Percentiles rank a stretch among this genome's conserved stretches.
These are phyloP conservation scores for Calocera viscosa DNA, from an alignment of 768 basidiomycete genomes.

Conservation along the genomic window DNA sequence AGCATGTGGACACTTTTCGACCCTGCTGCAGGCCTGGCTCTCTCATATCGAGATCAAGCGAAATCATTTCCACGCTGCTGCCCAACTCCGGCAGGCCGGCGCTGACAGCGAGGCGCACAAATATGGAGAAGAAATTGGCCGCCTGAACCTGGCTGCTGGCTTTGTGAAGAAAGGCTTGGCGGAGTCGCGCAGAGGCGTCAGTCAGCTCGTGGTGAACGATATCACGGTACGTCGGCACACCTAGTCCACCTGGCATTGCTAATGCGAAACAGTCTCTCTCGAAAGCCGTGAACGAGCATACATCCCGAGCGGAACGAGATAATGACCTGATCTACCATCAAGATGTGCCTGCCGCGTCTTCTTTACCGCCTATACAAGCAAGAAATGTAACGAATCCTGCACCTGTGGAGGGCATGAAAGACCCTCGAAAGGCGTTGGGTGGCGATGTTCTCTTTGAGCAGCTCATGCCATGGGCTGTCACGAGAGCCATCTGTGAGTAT, in stretches of 20 bases:
- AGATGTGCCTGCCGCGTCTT: slow-evolving; percentile 60
- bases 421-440: slow-evolving; percentile 45
- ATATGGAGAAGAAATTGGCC: slow-evolving; percentile 78
- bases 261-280: slow-evolving; percentile 49
- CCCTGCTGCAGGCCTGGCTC: slow-evolving; percentile 50
- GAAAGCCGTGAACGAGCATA: slow-evolving; percentile 52
- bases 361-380: slow-evolving; percentile 51
- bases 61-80: slow-evolving; percentile 76
- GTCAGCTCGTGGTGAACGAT: slow-evolving; percentile 58
- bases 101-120: slow-evolving; percentile 66
- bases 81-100: slow-evolving; percentile 76
- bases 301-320: slow-evolving; percentile 68
- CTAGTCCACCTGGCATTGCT: background rate
- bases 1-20: background rate
- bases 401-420: slow-evolving; percentile 42
- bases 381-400: slow-evolving; percentile 53
- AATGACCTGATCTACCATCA: slow-evolving; percentile 94
- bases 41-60: slow-evolving; percentile 71
- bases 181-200: slow-evolving; percentile 50
- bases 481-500: slow-evolving; percentile 69
- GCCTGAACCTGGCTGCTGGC: slow-evolving; percentile 53
- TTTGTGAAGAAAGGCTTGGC: slow-evolving; percentile 60
- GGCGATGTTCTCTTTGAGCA: slow-evolving; percentile 57
- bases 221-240: slow-evolving; percentile 44
- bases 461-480: slow-evolving; percentile 74